Evolutionary conservation across 2,329 filamentous ascomycete genomes (phyloP).

Genomic region (Cryphonectria parasitica): DNA sequence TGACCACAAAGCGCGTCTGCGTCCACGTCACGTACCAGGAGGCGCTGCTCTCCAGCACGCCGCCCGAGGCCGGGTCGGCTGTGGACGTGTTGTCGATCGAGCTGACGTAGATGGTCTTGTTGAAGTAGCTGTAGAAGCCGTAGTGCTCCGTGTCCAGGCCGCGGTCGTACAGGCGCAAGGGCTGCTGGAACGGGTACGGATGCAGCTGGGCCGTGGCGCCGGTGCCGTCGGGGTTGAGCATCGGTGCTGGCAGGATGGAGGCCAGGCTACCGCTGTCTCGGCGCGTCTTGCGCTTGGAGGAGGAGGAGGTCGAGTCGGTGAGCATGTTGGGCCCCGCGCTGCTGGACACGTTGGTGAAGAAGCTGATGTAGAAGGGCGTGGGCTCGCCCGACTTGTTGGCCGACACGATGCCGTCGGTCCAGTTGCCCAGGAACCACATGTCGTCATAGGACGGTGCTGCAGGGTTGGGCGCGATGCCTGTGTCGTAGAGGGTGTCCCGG

Average conservation of each 20-base stretch:
- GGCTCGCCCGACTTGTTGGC: slow-evolving; percentile 75
- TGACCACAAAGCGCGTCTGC: slow-evolving; percentile 65
- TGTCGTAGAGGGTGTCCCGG: slow-evolving; percentile 27
- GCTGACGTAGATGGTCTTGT: slow-evolving; percentile 82
- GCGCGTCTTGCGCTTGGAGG: slow-evolving; percentile 34
- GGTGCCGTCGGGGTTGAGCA: slow-evolving; percentile 68
- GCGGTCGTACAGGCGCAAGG: slow-evolving; percentile 82
- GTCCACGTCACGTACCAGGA: slow-evolving; percentile 61
- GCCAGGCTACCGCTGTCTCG: slow-evolving; percentile 48
- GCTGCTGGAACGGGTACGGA: slow-evolving; percentile 73
- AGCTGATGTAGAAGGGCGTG: slow-evolving; percentile 85
- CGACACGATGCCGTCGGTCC: slow-evolving; percentile 73
- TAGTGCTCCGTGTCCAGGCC: slow-evolving; percentile 83
- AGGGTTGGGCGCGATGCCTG: slow-evolving; percentile 55
- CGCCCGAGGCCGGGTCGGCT: slow-evolving; percentile 54
- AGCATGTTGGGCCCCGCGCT: slow-evolving; percentile 37
- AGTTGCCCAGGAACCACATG: slow-evolving; percentile 81
- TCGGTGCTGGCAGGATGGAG: slow-evolving; percentile 65
- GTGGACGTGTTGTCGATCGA: slow-evolving; percentile 51
- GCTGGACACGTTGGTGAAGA: slow-evolving; percentile 56
- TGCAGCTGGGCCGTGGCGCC: slow-evolving; percentile 74
- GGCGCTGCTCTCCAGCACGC: slow-evolving; percentile 56
- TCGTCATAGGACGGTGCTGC: slow-evolving; percentile 67
- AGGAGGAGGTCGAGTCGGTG: slow-evolving; percentile 10
- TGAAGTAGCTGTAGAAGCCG: slow-evolving; percentile 91